Percentiles rank a stretch among this genome's conserved stretches.
Evolutionary conservation across 1,284 basidiomycete genomes (phyloP).

Genomic region (Ganoderma resinaceum): DNA sequence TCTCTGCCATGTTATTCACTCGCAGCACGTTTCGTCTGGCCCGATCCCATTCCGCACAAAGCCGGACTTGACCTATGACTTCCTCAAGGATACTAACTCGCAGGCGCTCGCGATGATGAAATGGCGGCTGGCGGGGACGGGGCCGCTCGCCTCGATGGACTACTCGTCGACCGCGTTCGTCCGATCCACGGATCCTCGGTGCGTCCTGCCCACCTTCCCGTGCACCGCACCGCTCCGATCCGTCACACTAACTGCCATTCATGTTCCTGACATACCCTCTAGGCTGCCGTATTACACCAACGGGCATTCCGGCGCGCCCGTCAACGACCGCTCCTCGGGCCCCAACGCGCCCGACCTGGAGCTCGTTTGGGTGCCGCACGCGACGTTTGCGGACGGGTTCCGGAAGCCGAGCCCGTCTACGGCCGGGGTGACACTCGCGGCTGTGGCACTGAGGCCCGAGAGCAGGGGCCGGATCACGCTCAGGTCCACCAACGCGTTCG

Average conservation of each 20-base stretch:
- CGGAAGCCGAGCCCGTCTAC: conserved; percentile 29
- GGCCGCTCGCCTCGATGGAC: conserved; percentile 36
- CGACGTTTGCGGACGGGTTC: conserved; percentile 35
- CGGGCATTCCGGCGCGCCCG: conserved; percentile 17
- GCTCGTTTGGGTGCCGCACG: conserved; percentile 40
- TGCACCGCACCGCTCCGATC: not conserved
- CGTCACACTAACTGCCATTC: not conserved
- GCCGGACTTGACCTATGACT: conserved; percentile 40
- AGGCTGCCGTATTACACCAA: conserved; percentile 29
- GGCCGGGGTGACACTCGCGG: conserved; percentile 39
- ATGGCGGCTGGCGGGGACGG: conserved; percentile 43
- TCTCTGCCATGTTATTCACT: not conserved
- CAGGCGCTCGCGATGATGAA: conserved; percentile 34
- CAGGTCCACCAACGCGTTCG: conserved; percentile 42
- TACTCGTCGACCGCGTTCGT: conserved; percentile 39
- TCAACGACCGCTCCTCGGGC: conserved; percentile 36
- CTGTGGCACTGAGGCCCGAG: conserved; percentile 36
- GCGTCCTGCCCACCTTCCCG: not conserved
- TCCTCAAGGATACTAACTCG: conserved; percentile 38
- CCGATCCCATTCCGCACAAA: conserved; percentile 39
- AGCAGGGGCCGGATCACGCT: conserved; percentile 46
- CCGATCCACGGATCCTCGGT: conserved; percentile 42
- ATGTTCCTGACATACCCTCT: too few species aligned
- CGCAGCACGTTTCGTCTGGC: conserved; percentile 40
- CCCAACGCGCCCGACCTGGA: conserved; percentile 47